Conservation (phyloP, 139 green algal genomes). For the Chlamydomonas schloesseri region DNA sequence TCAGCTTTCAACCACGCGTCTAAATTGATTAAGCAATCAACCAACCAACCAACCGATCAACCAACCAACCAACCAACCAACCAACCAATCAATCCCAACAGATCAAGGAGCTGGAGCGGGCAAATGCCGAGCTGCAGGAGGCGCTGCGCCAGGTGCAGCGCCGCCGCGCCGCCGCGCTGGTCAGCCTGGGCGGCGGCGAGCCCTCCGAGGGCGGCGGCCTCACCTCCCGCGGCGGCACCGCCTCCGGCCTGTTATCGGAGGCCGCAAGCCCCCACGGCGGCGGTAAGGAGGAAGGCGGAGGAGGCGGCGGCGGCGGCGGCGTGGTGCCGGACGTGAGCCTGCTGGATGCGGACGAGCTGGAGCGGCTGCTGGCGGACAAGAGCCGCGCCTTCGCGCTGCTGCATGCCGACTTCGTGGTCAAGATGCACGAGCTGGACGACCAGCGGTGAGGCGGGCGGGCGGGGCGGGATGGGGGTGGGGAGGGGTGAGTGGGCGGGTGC, state of each 20-base stretch:
- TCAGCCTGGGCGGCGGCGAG: background rate
- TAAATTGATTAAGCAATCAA: no score
- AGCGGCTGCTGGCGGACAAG: constrained; percentile 50
- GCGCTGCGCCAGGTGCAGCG: background rate
- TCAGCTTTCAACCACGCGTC: no score
- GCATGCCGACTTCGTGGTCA: constrained; percentile 54
- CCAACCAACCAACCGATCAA: no score
- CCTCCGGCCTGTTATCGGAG: background rate
- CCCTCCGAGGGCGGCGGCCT: no score
- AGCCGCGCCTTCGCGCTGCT: constrained; percentile 48
- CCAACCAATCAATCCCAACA: no score
- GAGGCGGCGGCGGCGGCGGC: background rate
- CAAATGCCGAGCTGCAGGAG: constrained; percentile 21
- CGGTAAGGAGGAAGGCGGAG: background rate
- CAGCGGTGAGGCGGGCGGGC: constrained; percentile 15
- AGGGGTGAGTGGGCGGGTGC: background rate
- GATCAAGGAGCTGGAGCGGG: constrained; percentile 31
- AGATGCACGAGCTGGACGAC: constrained; percentile 54
- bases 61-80: no score
- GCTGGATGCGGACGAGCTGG: constrained; percentile 21
- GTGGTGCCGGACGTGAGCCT: background rate
- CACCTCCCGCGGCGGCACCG: background rate
- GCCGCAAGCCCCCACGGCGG: background rate
- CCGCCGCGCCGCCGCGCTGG: constrained; percentile 24
- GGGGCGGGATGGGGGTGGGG: background rate